Percentiles rank a stretch among this genome's conserved stretches.
These are phyloP conservation scores for Amylostereum areolatum DNA, from an alignment of 1,284 basidiomycete species.

Conservation along the genomic window DNA sequence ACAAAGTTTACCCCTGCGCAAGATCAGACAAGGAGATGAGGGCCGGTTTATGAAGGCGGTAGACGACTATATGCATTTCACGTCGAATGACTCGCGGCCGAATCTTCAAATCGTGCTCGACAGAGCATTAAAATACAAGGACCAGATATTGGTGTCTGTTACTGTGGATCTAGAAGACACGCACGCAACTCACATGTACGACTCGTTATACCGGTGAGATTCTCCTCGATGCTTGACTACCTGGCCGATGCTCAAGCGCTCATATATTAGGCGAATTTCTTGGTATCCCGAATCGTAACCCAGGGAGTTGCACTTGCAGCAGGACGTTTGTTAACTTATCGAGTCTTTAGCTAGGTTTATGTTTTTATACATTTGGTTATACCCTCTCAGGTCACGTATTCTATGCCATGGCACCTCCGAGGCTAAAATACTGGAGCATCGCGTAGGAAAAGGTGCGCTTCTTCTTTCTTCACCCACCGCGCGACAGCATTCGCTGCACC, in stretches of 20 bases:
- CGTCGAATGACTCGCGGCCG: constrained; percentile 7
- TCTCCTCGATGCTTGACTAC: too few species aligned
- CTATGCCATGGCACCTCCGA: too few species aligned
- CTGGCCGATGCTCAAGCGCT: too few species aligned
- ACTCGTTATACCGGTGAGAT: constrained; percentile 10
- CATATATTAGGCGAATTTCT: too few species aligned
- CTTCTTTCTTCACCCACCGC: constrained; percentile 88
- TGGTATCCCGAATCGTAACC: too few species aligned
- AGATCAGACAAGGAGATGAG: background rate
- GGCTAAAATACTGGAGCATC: constrained; percentile 81
- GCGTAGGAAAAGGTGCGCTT: constrained; percentile 73
- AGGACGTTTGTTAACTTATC: too few species aligned
- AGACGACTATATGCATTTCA: constrained; percentile 12
- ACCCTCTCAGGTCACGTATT: too few species aligned
- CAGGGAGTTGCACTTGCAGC: too few species aligned
- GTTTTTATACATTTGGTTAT: too few species aligned
- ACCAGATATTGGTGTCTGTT: constrained; percentile 12
- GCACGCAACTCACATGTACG: constrained; percentile 13
- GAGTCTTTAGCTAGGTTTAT: too few species aligned
- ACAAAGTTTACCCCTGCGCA: constrained; percentile 8
- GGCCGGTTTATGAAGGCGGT: constrained; percentile 5
- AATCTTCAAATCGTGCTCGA: constrained; percentile 11
- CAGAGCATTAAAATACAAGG: constrained; percentile 3
- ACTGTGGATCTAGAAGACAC: constrained; percentile 9
- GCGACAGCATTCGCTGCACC: constrained; percentile 85